A percentile compares a stretch with the other conserved stretches of the same genome.
Evolutionary conservation across 225 moss, liverwort and hornwort species (phyloP).

Genomic region (Straminergon stramineum): DNA sequence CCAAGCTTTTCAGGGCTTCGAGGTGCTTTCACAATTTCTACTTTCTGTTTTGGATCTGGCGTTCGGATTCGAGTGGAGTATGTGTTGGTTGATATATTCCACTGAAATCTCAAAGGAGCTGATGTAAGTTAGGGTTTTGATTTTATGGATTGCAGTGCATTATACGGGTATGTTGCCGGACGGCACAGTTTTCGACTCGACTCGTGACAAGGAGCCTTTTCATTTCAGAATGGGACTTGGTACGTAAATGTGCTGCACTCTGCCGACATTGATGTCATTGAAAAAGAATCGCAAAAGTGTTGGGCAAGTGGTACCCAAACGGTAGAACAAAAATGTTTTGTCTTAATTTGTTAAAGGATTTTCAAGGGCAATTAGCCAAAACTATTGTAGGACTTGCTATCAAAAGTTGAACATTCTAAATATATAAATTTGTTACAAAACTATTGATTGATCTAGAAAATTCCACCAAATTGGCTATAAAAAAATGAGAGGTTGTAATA

Average conservation of each 20-base stretch:
- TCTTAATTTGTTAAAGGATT: background rate
- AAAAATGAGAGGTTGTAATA: background rate
- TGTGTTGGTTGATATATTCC: background rate
- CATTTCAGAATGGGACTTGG: constrained; percentile 43
- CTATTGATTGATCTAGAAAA: background rate
- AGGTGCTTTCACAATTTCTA: background rate
- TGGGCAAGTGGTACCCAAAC: no score
- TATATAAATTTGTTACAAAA: background rate
- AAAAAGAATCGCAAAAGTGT: background rate
- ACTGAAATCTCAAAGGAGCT: background rate
- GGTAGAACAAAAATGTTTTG: background rate
- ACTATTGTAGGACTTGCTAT: background rate
- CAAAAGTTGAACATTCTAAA: background rate
- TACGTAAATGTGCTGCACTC: background rate
- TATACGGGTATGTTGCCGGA: constrained; percentile 66
- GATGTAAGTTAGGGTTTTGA: background rate
- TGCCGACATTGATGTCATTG: background rate
- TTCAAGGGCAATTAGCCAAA: no score
- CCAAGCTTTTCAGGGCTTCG: background rate
- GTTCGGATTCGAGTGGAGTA: background rate
- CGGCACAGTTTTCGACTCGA: constrained; percentile 74
- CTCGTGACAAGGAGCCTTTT: constrained; percentile 57
- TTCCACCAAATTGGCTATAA: background rate
- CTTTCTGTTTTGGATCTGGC: background rate
- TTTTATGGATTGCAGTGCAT: constrained; percentile 42